Evolutionary conservation across 176 grass and related monocot genomes (phyloP).

Genomic region (Hsuehochloa calcarea): DNA sequence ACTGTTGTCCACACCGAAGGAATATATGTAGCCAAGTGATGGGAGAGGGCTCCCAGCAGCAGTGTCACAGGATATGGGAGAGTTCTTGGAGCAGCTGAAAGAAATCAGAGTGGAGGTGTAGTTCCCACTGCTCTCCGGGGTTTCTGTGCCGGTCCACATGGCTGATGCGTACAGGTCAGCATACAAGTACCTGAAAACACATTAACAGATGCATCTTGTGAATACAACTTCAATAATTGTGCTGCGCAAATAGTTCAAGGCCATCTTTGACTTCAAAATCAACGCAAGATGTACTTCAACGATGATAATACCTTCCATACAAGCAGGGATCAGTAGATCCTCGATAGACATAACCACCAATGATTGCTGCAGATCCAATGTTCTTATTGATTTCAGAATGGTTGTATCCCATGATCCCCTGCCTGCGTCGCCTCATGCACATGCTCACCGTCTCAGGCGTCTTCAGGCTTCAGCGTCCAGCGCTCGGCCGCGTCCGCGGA

Average conservation of each 20-base stretch:
- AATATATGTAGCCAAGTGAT: constrained; percentile 62
- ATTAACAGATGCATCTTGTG: background rate
- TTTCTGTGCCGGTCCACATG: constrained; percentile 67
- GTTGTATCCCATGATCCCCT: constrained; percentile 47
- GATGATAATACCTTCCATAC: constrained; percentile 54
- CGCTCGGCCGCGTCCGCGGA: background rate
- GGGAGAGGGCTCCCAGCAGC: constrained; percentile 59
- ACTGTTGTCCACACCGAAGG: constrained; percentile 82
- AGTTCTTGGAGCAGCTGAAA: constrained; percentile 63
- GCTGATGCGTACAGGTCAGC: constrained; percentile 60
- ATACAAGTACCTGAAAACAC: constrained; percentile 64
- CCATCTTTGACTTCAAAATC: background rate
- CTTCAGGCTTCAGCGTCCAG: constrained; percentile 17
- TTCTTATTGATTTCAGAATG: constrained; percentile 56
- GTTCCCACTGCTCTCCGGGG: constrained; percentile 55
- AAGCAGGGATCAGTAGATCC: constrained; percentile 69
- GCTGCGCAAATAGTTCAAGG: background rate
- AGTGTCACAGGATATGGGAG: constrained; percentile 41
- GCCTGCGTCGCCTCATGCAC: constrained; percentile 25
- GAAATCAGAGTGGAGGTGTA: constrained; percentile 56
- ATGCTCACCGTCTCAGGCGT: constrained; percentile 7
- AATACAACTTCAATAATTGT: background rate
- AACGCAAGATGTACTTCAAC: background rate
- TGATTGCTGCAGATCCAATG: constrained; percentile 61
- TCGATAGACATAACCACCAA: constrained; percentile 67